Conservation (phyloP, 345 rosid species). For the Cardiospermum halicacabum region DNA sequence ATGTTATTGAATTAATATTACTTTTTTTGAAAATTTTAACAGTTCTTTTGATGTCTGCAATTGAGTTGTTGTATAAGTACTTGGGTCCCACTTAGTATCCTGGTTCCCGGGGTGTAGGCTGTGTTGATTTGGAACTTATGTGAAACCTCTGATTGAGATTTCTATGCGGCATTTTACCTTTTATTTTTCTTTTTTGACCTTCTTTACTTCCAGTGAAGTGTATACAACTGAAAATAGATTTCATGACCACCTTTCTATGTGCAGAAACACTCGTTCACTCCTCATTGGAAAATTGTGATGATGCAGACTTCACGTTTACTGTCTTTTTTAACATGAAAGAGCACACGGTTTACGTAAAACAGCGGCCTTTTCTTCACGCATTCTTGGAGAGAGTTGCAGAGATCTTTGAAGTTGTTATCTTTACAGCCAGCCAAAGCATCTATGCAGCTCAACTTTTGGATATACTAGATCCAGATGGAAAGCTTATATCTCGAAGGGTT, state of each 20-base stretch:
- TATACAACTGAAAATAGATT: not conserved
- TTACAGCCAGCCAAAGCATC: conserved; percentile 96
- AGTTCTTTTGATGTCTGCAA: not conserved
- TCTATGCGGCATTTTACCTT: not conserved
- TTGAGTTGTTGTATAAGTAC: not conserved
- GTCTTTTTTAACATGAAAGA: conserved; percentile 90
- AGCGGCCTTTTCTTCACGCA: conserved; percentile 74
- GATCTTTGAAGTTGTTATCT: conserved; percentile 75
- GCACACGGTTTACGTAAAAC: conserved; percentile 74
- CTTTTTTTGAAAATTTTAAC: not conserved
- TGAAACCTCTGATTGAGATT: not conserved
- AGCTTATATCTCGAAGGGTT: conserved; percentile 64
- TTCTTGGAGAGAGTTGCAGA: conserved; percentile 90
- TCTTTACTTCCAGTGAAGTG: not conserved
- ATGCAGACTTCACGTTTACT: conserved; percentile 77
- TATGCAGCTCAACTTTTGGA: conserved; percentile 83
- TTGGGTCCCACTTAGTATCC: not conserved
- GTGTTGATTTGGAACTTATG: not conserved
- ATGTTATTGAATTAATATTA: not conserved
- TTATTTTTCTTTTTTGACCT: not conserved
- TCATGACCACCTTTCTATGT: conserved; percentile 12
- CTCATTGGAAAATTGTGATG: conserved; percentile 63
- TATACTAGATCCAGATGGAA: conserved; percentile 69
- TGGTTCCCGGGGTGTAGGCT: not conserved
- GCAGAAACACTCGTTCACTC: conserved; percentile 97